These are phyloP conservation scores for Globisporangium cederbergense DNA, from an alignment of 352 stramenopile species.

Conservation along the genomic window DNA sequence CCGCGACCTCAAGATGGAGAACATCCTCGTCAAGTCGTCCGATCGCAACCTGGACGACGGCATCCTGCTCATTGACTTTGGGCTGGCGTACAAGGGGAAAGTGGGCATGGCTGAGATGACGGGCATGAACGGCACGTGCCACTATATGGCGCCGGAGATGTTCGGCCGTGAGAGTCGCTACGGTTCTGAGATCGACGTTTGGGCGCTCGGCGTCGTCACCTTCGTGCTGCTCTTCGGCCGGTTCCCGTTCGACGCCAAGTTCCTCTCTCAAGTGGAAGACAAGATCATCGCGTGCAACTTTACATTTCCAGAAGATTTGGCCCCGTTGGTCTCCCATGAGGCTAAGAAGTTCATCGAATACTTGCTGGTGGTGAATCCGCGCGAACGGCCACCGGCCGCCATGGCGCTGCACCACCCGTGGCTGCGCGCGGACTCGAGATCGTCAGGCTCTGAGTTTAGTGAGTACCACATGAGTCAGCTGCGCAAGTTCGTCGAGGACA, in stretches of 20 bases:
- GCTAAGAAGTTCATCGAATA: conserved; percentile 81
- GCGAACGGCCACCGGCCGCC: conserved; percentile 54
- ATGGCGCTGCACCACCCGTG: conserved; percentile 71
- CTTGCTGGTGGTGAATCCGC: conserved; percentile 53
- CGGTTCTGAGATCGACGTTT: conserved; percentile 68
- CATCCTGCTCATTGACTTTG: conserved; percentile 80
- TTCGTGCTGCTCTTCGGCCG: conserved; percentile 72
- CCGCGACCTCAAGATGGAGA: conserved; percentile 83
- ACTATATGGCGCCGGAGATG: conserved; percentile 87
- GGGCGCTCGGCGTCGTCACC: conserved; percentile 71
- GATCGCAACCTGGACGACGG: conserved; percentile 31
- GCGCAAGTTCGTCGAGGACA: conserved; percentile 42
- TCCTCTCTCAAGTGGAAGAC: conserved; percentile 84
- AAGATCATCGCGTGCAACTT: conserved; percentile 70
- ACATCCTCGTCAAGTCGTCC: conserved; percentile 62
- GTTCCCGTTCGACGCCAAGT: conserved; percentile 75
- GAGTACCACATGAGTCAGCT: conserved; percentile 47
- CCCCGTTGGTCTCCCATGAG: conserved; percentile 48
- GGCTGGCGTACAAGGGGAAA: conserved; percentile 55
- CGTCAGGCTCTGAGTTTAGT: conserved; percentile 32
- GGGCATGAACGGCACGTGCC: conserved; percentile 79
- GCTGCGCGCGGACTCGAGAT: conserved; percentile 40
- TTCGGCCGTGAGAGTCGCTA: conserved; percentile 59
- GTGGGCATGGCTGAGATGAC: conserved; percentile 43
- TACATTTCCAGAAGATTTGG: conserved; percentile 46